A percentile compares a stretch with the other conserved stretches of the same genome.
Conservation (phyloP, 2,329 filamentous ascomycete species). For the Magnaporthiopsis rhizophila region DNA sequence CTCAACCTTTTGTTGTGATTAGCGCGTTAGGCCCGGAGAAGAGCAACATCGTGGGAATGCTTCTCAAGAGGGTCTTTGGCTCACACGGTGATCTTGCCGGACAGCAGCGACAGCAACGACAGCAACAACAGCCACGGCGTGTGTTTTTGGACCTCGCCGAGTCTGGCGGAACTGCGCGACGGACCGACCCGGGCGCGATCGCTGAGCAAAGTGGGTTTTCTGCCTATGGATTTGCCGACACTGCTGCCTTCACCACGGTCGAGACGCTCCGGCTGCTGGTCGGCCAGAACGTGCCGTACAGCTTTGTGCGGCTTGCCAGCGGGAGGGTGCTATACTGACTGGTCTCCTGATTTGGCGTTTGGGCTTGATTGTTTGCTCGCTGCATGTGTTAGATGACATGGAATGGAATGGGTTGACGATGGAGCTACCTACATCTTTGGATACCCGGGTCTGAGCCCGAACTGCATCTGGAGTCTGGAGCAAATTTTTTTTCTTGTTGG, state of each 20-base stretch:
- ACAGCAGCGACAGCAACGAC: constrained; percentile 10
- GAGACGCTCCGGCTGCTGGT: constrained; percentile 72
- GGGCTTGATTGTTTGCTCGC: neutral
- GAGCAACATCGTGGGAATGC: constrained; percentile 67
- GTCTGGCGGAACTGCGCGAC: constrained; percentile 37
- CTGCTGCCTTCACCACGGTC: constrained; percentile 76
- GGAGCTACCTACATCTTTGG: too few relatives aligned
- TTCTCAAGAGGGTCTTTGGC: constrained; percentile 62
- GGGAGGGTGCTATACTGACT: constrained; percentile 40
- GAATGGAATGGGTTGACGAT: too few relatives aligned
- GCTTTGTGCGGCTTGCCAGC: constrained; percentile 70
- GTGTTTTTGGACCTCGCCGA: constrained; percentile 77
- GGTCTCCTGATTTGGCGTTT: neutral
- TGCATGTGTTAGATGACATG: too few relatives aligned
- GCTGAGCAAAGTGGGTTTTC: constrained; percentile 71
- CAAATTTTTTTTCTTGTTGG: too few relatives aligned
- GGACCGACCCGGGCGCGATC: constrained; percentile 58
- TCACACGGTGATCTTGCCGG: constrained; percentile 24
- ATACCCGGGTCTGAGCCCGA: too few relatives aligned
- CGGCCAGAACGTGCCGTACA: constrained; percentile 81
- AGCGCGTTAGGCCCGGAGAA: constrained; percentile 74
- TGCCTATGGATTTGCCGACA: constrained; percentile 70
- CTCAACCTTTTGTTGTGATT: constrained; percentile 65
- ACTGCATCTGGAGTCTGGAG: too few relatives aligned
- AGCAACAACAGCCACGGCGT: constrained; percentile 24